Base-by-base conservation (phyloP, 2,329 filamentous ascomycete species). In the Calonectria pseudoreteaudii region DNA sequence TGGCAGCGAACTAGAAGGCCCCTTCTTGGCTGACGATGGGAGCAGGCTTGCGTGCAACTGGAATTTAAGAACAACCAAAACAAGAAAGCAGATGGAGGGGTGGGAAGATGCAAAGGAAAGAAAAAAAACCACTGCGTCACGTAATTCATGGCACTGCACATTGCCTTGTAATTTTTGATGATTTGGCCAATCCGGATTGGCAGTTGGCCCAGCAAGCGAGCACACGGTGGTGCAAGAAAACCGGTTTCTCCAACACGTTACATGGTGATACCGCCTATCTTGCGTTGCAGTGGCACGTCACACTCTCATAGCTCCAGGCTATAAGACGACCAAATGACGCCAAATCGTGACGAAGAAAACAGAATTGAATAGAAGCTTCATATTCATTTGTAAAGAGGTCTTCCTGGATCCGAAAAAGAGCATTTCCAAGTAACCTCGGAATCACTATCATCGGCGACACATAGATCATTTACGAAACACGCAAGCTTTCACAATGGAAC, bases 261-360 rank as follows among this genome's bases (percentile, higher is more conserved):
- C 30, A 58, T 26, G 34, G 23, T 26, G 31, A 20, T 11, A 10
- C 31, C 49, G 31, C 31, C n/a, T 34, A 60, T 62, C 69, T 66
- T 38, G 60, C 62, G 62, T 71, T 52, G 38, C 52, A 66, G 41
- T 28, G 13, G 52, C 50, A 66, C 69, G 62, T 71, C 69, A 71
- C 52, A 44, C 69, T 31, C 34, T 16, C 18, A 20, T 8, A 26
- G 23, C 14, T 16, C 18, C 30, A 20, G 34, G 28, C 28, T 52
- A 62, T 62, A 62, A 69, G 50, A 23, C 14, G 20, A 18, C 2
- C 31, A 30, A 2, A 10, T 47, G n/a, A 26, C 26, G 18, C 60
- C 18, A 28, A 5, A 20, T 30, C 7, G 3, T 23, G 28, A 23
- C 6, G 20, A 18, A 28, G 13, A 23, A 16, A 28, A 8, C 30